Evolutionary conservation across 2,329 filamentous ascomycete genomes (phyloP), one percentile per base, ranked within the genome.

Genomic region (Exophiala calicioides): DNA sequence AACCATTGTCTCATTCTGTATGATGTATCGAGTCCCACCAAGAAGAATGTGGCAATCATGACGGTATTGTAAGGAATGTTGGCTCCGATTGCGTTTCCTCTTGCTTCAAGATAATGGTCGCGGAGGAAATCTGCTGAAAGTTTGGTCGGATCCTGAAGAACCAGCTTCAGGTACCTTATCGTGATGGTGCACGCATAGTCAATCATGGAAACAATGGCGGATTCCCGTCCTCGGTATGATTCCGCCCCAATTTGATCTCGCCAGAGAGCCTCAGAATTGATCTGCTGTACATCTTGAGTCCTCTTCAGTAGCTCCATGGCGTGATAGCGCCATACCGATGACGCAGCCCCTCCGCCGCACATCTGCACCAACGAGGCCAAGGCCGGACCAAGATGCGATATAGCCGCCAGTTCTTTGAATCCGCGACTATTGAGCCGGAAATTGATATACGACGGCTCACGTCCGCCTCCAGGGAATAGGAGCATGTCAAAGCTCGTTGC

Each of bases 371-470:
- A 19, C 4, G 33, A 35, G 18, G 33, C 33, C 9, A 35, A 19
- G 18, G 33, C 33, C 6, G 33, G 33, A 19, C 33, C 33, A 20
- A 35, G 13, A 12, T 35, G 33, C 5, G 33, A 35, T 4, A 35
- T 20, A 2, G 33, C 33, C 18, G 33, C 33, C 18, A 35, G 33
- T 20, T 35, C 33, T 20, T 35, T 35, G 33, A 35, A 35, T 18
- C 33, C 33, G 18, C 33, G 33, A 12, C 21, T 35, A 19, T 35
- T 35, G 33, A 35, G n/a, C n/a, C 33, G 33, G 18, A 16, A 35
- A 18, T 35, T 35, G 33, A 35, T 35, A n/a, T 35, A 35, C n/a
- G 33, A 35, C 18, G 33, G 33, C 18, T 35, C n/a, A 12, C 16
- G 33, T n/a, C 33, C 15, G 12, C 16, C 5, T 6, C 33, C 33